Percentiles rank a stretch among this genome's conserved stretches.
phyloP scores from a whole-genome alignment of 2,329 filamentous ascomycete species.

The Ascochyta fabae region DNA sequence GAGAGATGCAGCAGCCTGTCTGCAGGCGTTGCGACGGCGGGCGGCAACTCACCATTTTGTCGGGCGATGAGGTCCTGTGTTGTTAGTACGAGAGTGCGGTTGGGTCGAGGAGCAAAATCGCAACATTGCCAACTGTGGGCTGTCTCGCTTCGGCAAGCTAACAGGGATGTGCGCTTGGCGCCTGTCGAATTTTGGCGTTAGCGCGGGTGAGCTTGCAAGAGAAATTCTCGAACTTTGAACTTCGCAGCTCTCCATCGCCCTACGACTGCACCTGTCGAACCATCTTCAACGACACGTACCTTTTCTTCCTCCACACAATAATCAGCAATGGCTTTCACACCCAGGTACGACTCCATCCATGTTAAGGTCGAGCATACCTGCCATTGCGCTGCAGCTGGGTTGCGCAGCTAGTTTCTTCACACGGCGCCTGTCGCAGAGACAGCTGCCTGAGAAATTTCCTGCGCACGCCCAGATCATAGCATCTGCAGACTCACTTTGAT shows the following conservation, averaged over 20 bases:
- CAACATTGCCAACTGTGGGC: slow-evolving; percentile 29
- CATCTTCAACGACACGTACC: neutral
- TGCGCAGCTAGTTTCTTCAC: slow-evolving; percentile 10
- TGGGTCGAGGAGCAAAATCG: slow-evolving; percentile 33
- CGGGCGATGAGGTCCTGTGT: slow-evolving; percentile 42
- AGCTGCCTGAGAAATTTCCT: slow-evolving; percentile 3
- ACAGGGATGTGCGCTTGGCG: slow-evolving; percentile 10
- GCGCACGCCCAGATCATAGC: slow-evolving; percentile 7
- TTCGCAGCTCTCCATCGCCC: slow-evolving; percentile 3
- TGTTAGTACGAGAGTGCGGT: slow-evolving; percentile 41
- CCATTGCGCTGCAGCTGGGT: slow-evolving; percentile 18
- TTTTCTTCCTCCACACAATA: neutral
- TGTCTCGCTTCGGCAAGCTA: neutral
- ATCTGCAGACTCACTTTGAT: slow-evolving; percentile 13
- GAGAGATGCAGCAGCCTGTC: slow-evolving; percentile 4
- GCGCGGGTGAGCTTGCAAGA: slow-evolving; percentile 19
- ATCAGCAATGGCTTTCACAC: slow-evolving; percentile 40
- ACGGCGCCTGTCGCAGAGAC: slow-evolving; percentile 3
- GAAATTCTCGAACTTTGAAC: slow-evolving; percentile 19
- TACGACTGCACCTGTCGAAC: slow-evolving; percentile 5
- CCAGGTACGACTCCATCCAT: slow-evolving; percentile 32
- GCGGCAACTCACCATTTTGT: slow-evolving; percentile 51
- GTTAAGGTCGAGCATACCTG: slow-evolving; percentile 23
- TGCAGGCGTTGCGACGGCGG: slow-evolving; percentile 12
- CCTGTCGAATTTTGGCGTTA: slow-evolving; percentile 9